Evolutionary conservation across 2,329 filamentous ascomycete species (phyloP).

Genomic region (Bipolaris cookei): DNA sequence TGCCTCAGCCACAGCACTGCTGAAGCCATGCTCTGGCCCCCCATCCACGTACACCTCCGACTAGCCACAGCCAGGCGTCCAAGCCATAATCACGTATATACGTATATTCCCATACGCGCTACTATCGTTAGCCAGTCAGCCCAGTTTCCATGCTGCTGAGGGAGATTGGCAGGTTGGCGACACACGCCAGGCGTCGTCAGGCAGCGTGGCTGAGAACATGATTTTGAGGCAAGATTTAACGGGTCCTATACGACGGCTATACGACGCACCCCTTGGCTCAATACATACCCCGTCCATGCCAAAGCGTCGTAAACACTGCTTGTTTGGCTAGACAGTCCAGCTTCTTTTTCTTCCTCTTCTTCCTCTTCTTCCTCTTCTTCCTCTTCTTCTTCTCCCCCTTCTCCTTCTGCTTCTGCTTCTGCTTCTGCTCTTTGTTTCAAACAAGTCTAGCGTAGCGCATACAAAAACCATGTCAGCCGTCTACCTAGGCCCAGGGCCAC

Average conservation of each 20-base stretch:
- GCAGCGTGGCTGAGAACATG: slow-evolving; percentile 37
- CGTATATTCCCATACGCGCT: too few species aligned
- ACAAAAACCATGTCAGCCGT: slow-evolving; percentile 28
- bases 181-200: slow-evolving; percentile 35
- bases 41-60: slow-evolving; percentile 16
- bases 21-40: not conserved
- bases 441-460: slow-evolving; percentile 28
- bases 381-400: not conserved
- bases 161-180: slow-evolving; percentile 13
- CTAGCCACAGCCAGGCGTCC: slow-evolving; percentile 3
- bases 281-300: not conserved
- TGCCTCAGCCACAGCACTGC: slow-evolving; percentile 10
- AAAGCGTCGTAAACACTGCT: not conserved
- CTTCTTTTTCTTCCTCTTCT: not conserved
- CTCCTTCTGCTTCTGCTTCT: not conserved
- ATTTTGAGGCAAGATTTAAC: slow-evolving; percentile 30
- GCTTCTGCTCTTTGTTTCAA: slow-evolving; percentile 12
- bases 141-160: slow-evolving; percentile 10
- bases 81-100: too few species aligned
- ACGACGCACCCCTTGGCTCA: slow-evolving; percentile 1
- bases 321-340: not conserved
- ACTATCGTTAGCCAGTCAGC: slow-evolving; percentile 6
- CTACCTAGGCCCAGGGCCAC: not conserved
- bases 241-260: slow-evolving; percentile 16
- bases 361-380: not conserved